These are phyloP conservation scores for Trebouxia sp. DNA, from an alignment of 139 green algal genomes.

Conservation along the genomic window DNA sequence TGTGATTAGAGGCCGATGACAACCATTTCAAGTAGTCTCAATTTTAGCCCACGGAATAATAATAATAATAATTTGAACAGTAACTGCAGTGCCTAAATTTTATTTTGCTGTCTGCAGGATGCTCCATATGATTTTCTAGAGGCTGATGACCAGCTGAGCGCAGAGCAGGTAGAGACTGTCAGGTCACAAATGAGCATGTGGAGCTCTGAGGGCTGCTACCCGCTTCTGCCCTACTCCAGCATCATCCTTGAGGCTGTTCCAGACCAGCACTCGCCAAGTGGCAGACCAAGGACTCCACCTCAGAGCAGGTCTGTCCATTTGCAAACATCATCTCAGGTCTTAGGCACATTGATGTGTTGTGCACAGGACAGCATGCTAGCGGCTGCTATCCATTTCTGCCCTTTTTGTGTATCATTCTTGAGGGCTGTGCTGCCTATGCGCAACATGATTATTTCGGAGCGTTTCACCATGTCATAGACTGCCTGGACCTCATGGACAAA, in stretches of 20 bases:
- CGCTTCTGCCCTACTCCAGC: slow-evolving; percentile 80
- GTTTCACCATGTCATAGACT: no score
- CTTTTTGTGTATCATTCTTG: no score
- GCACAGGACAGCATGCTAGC: neutral
- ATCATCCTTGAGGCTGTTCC: slow-evolving; percentile 73
- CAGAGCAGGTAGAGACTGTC: slow-evolving; percentile 40
- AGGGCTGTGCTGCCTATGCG: no score
- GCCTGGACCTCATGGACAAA: no score
- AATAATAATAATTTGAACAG: no score
- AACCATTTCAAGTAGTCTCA: neutral
- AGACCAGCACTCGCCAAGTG: neutral
- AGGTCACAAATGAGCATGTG: slow-evolving; percentile 59
- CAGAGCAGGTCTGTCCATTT: neutral
- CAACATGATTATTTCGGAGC: no score
- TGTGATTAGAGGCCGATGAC: neutral
- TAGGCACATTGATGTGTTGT: no score
- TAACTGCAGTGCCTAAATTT: neutral
- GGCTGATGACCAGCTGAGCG: slow-evolving; percentile 56
- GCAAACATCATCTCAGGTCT: no score
- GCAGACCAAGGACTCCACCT: neutral
- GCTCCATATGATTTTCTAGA: slow-evolving; percentile 83
- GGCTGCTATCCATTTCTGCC: no score
- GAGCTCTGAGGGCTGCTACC: slow-evolving; percentile 63
- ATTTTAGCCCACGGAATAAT: no score
- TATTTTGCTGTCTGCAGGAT: slow-evolving; percentile 27